Evolutionary conservation across 2,329 filamentous ascomycete species (phyloP).

Genomic region (Calonectria honghensis): DNA sequence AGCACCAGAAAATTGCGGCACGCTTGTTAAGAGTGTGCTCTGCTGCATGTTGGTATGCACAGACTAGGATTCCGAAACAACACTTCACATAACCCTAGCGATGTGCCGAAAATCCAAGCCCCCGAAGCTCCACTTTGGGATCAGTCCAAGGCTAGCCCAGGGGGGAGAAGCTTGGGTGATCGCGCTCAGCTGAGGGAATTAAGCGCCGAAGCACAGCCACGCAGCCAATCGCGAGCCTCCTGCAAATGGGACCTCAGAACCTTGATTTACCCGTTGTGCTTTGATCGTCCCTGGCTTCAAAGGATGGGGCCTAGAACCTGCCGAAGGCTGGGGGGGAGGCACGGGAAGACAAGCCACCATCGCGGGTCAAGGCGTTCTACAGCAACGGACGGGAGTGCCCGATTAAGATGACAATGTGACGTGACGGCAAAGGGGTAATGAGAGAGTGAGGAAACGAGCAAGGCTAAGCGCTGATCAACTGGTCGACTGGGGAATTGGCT

Average conservation of each 20-base stretch:
- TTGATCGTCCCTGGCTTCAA: conserved; percentile 2
- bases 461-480: neutral
- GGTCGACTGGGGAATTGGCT: neutral
- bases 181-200: conserved; percentile 21
- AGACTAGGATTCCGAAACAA: conserved; percentile 45
- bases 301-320: conserved; percentile 8
- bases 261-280: conserved; percentile 9
- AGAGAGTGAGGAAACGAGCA: neutral
- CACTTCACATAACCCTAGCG: conserved; percentile 19
- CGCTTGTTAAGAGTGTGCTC: conserved; percentile 42
- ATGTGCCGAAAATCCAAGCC: conserved; percentile 21
- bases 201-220: neutral
- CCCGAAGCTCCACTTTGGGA: neutral
- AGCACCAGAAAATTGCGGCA: conserved; percentile 18
- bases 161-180: conserved; percentile 8
- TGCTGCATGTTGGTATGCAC: conserved; percentile 47
- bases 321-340: neutral
- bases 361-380: conserved; percentile 19
- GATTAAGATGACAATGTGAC: neutral
- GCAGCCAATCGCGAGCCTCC: conserved; percentile 7
- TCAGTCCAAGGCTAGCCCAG: conserved; percentile 8
- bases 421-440: neutral
- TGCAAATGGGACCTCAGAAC: conserved; percentile 2
- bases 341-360: conserved; percentile 20
- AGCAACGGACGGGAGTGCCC: neutral